A percentile compares a stretch with the other conserved stretches of the same genome.
Evolutionary conservation across 345 rosid species (phyloP).

Genomic region (Noccaea bulbosa): DNA sequence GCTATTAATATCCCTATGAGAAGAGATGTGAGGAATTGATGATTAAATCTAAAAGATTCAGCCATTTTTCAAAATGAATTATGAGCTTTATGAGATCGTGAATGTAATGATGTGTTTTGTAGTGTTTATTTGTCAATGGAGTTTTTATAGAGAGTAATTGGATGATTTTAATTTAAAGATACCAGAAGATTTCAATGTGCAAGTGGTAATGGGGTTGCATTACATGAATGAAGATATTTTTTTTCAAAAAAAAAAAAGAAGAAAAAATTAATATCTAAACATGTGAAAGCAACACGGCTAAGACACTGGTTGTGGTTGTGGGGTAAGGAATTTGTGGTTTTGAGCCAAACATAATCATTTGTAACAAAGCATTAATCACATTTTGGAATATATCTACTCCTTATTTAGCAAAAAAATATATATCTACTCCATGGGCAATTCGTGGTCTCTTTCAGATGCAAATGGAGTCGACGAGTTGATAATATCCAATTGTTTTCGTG

Average conservation of each 20-base stretch:
- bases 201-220: conserved; percentile 29
- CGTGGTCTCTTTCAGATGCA: conserved; percentile 2
- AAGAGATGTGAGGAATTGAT: conserved; percentile 25
- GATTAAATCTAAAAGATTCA: conserved; percentile 11
- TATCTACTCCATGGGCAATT: neutral
- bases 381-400: conserved; percentile 13
- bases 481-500: neutral
- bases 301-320: conserved; percentile 21
- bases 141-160: conserved; percentile 19
- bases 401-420: too few species aligned
- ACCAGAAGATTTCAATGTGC: neutral
- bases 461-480: conserved; percentile 24
- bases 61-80: neutral
- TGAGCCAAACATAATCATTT: conserved; percentile 29
- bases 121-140: neutral
- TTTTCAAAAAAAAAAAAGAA: neutral
- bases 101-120: conserved; percentile 25
- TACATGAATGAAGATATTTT: conserved; percentile 35
- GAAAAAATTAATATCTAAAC: conserved; percentile 22
- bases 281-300: conserved; percentile 31
- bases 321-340: conserved; percentile 17
- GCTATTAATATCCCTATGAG: conserved; percentile 19
- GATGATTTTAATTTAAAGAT: neutral
- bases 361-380: conserved; percentile 26
- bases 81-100: conserved; percentile 19